phyloP scores from a whole-genome alignment of 345 rosid genomes.

The thale cress (Arabidopsis thaliana) region DNA sequence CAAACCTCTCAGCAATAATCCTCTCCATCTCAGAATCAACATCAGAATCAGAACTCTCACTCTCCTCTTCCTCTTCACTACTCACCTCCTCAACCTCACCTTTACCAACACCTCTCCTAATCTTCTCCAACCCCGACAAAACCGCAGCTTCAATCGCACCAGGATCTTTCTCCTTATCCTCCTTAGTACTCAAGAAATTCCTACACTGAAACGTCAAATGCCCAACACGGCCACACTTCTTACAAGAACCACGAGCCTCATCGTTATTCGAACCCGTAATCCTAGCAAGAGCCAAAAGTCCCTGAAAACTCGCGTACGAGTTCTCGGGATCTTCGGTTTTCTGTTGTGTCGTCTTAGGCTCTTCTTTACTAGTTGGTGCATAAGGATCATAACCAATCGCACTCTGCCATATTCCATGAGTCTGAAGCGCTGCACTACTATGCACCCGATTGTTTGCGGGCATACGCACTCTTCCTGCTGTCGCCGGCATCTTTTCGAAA shows the following conservation, averaged over 20 bases:
- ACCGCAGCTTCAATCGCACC: slow-evolving; percentile 64
- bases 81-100: slow-evolving; percentile 60
- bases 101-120: slow-evolving; percentile 58
- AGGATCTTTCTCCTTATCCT: slow-evolving; percentile 70
- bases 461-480: slow-evolving; percentile 99
- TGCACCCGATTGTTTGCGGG: slow-evolving; percentile 99
- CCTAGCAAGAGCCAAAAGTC: slow-evolving; percentile 82
- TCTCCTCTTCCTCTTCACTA: slow-evolving; percentile 76
- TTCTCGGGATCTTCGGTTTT: slow-evolving; percentile 60
- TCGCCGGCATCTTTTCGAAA: slow-evolving; percentile 87
- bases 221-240: slow-evolving; percentile 93
- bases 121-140: slow-evolving; percentile 73
- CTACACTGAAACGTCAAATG: slow-evolving; percentile 90
- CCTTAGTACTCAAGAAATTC: slow-evolving; percentile 81
- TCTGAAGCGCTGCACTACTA: slow-evolving; percentile 96
- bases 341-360: slow-evolving; percentile 57
- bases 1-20: slow-evolving; percentile 76
- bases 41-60: slow-evolving; percentile 82
- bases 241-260: slow-evolving; percentile 92
- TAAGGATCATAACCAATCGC: slow-evolving; percentile 96
- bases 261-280: slow-evolving; percentile 77
- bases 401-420: slow-evolving; percentile 99
- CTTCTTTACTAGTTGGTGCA: slow-evolving; percentile 83
- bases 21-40: slow-evolving; percentile 90
- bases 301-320: slow-evolving; percentile 81